Conservation (phyloP, 768 basidiomycete genomes). For the Peribolospora kevripleyi region DNA sequence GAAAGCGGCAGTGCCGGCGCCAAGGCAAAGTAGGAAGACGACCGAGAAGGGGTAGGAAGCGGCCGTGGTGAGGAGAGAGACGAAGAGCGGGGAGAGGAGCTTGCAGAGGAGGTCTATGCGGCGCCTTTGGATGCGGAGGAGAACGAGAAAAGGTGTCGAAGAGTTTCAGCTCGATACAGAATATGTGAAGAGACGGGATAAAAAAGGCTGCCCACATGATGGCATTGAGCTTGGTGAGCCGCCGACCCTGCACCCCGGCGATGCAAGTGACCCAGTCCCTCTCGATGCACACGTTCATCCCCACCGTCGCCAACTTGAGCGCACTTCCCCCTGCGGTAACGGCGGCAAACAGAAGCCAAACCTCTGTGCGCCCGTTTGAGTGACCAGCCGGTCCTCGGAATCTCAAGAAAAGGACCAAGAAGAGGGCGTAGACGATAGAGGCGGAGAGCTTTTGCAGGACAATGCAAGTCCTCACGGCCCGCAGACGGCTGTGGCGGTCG, state of each 20-base stretch:
- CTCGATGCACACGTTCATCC: slow-evolving; percentile 27
- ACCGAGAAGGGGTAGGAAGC: slow-evolving; percentile 16
- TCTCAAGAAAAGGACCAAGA: slow-evolving; percentile 17
- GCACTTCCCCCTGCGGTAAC: slow-evolving; percentile 20
- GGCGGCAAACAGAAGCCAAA: slow-evolving; percentile 18
- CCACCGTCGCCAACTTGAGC: slow-evolving; percentile 23
- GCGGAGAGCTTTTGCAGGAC: slow-evolving; percentile 24
- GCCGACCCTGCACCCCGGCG: slow-evolving; percentile 17
- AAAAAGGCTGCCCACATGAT: slow-evolving; percentile 19
- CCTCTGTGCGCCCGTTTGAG: not conserved
- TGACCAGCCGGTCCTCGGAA: too few relatives aligned
- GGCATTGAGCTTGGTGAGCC: slow-evolving; percentile 26
- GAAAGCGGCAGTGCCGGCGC: slow-evolving; percentile 21
- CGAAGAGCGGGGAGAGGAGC: slow-evolving; percentile 30
- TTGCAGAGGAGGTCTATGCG: slow-evolving; percentile 27
- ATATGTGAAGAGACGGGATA: not conserved
- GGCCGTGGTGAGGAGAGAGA: slow-evolving; percentile 25
- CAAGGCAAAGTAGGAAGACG: slow-evolving; percentile 18
- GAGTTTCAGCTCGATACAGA: not conserved
- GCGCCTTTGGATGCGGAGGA: slow-evolving; percentile 6
- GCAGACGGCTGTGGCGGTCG: slow-evolving; percentile 22
- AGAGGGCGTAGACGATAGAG: slow-evolving; percentile 18
- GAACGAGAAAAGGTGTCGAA: not conserved
- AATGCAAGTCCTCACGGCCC: slow-evolving; percentile 23
- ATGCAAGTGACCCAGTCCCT: slow-evolving; percentile 31